phyloP scores from a whole-genome alignment of 2,329 filamentous ascomycete genomes.

The Colletotrichum tofieldiae region DNA sequence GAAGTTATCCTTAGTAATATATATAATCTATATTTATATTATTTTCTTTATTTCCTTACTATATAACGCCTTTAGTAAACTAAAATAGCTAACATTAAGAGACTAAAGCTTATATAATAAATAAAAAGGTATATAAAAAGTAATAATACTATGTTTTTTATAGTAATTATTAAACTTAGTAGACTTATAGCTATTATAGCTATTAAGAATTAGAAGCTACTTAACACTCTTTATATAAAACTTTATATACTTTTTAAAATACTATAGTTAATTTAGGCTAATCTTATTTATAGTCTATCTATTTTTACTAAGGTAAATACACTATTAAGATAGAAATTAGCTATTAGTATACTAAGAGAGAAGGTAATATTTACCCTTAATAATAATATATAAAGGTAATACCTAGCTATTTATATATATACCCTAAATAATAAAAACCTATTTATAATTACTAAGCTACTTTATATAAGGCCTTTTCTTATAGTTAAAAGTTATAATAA shows the following conservation, averaged over 20 bases:
- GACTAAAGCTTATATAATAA: background rate
- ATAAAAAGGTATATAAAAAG: background rate
- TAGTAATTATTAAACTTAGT: background rate
- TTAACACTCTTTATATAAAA: no score
- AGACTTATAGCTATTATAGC: background rate
- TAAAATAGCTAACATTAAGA: background rate
- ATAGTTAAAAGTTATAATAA: background rate
- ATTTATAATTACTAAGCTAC: no score
- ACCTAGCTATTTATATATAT: no score
- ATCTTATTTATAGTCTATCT: background rate
- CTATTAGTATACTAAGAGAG: background rate
- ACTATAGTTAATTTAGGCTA: background rate
- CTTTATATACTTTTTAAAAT: background rate
- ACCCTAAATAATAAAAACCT: no score
- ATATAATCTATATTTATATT: background rate
- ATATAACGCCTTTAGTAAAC: background rate
- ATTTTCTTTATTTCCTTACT: background rate
- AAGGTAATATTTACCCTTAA: background rate
- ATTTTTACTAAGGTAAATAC: background rate
- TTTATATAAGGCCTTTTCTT: background rate
- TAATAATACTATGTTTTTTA: background rate
- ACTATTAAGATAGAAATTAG: background rate
- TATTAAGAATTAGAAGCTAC: background rate
- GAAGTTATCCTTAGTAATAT: background rate
- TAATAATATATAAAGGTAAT: background rate